phyloP scores from a whole-genome alignment of 163 green algal genomes.

The Scenedesmus sp. region DNA sequence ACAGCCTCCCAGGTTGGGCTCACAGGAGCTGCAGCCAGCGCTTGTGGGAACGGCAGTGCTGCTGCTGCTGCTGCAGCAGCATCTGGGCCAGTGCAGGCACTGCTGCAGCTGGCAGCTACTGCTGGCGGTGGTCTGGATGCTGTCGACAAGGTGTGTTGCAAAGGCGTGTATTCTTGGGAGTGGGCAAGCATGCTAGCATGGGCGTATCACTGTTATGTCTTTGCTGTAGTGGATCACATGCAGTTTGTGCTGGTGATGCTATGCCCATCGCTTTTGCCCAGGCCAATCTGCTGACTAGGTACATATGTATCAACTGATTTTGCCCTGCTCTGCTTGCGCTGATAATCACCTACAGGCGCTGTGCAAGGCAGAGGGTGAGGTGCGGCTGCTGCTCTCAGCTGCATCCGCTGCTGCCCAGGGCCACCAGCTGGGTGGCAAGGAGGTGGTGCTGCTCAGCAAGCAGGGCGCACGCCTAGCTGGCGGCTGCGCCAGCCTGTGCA shows the following conservation, averaged over 20 bases:
- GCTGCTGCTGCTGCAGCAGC: conserved; percentile 13
- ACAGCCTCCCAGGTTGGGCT: neutral
- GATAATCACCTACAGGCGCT: conserved; percentile 19
- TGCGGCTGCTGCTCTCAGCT: conserved; percentile 13
- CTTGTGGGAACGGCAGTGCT: neutral
- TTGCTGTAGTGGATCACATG: too few species aligned
- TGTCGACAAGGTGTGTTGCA: conserved; percentile 18
- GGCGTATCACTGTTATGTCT: too few species aligned
- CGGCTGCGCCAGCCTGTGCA: conserved; percentile 23
- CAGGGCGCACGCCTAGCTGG: conserved; percentile 16
- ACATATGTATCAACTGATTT: neutral
- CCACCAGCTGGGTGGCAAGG: conserved; percentile 3
- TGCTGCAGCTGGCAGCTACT: conserved; percentile 23
- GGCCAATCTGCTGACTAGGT: too few species aligned
- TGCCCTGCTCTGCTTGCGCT: neutral
- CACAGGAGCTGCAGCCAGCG: neutral
- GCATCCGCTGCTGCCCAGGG: neutral
- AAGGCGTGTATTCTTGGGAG: neutral
- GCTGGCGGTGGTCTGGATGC: neutral
- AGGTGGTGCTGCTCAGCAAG: conserved; percentile 21
- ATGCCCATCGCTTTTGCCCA: too few species aligned
- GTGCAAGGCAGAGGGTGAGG: conserved; percentile 6
- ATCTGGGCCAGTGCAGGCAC: neutral
- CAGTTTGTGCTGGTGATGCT: too few species aligned
- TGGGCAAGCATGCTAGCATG: too few species aligned